Evolutionary conservation across 1,139 yeast species (phyloP), one percentile per base, ranked within the genome.

Genomic region (Zygotorulaspora mrakii): DNA sequence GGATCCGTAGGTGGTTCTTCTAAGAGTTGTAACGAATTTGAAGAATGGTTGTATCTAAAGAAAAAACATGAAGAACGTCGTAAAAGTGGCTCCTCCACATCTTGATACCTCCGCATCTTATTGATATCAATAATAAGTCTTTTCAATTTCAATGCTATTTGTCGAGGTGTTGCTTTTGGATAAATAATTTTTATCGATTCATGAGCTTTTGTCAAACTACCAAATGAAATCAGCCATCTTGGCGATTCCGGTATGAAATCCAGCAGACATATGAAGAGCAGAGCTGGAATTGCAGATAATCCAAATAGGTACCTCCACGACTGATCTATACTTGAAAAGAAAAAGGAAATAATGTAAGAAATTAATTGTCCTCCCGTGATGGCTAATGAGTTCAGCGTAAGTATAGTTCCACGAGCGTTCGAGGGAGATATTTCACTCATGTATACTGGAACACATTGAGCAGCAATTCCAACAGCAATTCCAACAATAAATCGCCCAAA

Each of bases 211-310:
- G 63, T 64, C 11, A 60, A 47, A 21, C 67, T 55, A 4, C 68
- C 69, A 20, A 63, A 62, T 12, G 69, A 59, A 8, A 76, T 65
- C 25, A 75, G 61, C 68, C 70, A 77, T 40, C 83, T 64, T 2
- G 84, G 84, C 2, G 80, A 72, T 52, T 79, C 84, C 1, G 84
- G 83, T 17, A 77, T 66, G 43, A 71, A 65, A 32, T 63, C 66
- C 17, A 70, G 55, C 9, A 60, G 39, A 3, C 61, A 30, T 5
- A 70, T 47, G 36, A 70, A 68, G 8, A 66, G 4, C 2, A 63
- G 17, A 2, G 75, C 70, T 1, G 75, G 75, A 1, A 69, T 18
- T 0, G 65, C 65, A 9, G 73, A 65, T 4, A 69, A 14, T 3
- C 64, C 62, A 33, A 71, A 64, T 51, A 71, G 61, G 23, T 57